Conservation (phyloP, 495 filamentous ascomycete species). For the Penicillium angulare region DNA sequence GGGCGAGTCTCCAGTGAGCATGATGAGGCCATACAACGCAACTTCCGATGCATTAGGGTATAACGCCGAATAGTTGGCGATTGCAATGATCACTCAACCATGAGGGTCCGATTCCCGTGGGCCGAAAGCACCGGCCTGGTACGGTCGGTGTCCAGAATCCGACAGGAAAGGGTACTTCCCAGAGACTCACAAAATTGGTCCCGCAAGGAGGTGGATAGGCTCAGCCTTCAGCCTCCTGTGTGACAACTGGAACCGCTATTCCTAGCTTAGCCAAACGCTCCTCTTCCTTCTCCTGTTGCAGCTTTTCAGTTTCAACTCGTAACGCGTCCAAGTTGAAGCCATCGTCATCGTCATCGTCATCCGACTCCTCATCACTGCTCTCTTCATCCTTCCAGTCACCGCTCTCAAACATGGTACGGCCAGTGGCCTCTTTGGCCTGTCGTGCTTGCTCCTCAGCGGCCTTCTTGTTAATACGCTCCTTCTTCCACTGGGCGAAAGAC, state of each 20-base stretch:
- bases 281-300: slow-evolving; percentile 46
- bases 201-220: slow-evolving; percentile 16
- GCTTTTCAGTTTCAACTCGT: slow-evolving; percentile 66
- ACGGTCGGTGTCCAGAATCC: slow-evolving; percentile 21
- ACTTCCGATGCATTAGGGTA: slow-evolving; percentile 4
- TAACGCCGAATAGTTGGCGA: slow-evolving; percentile 6
- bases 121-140: slow-evolving; percentile 21
- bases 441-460: slow-evolving; percentile 85
- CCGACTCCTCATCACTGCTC: slow-evolving; percentile 56
- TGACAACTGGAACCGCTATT: slow-evolving; percentile 18
- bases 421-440: slow-evolving; percentile 91
- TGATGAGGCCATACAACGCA: slow-evolving; percentile 18
- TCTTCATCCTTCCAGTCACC: slow-evolving; percentile 82
- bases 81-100: slow-evolving; percentile 26
- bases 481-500: slow-evolving; percentile 93
- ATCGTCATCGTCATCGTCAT: slow-evolving; percentile 53
- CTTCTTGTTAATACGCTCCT: slow-evolving; percentile 91
- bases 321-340: slow-evolving; percentile 77
- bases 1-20: slow-evolving; percentile 8
- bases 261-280: slow-evolving; percentile 39
- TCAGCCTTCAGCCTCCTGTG: slow-evolving; percentile 36
- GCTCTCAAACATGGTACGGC: slow-evolving; percentile 90
- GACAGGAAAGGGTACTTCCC: slow-evolving; percentile 20
- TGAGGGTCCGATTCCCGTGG: slow-evolving; percentile 23
- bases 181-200: slow-evolving; percentile 31